Evolutionary conservation across 495 filamentous ascomycete genomes (phyloP).

Genomic region (Cercophora samala): DNA sequence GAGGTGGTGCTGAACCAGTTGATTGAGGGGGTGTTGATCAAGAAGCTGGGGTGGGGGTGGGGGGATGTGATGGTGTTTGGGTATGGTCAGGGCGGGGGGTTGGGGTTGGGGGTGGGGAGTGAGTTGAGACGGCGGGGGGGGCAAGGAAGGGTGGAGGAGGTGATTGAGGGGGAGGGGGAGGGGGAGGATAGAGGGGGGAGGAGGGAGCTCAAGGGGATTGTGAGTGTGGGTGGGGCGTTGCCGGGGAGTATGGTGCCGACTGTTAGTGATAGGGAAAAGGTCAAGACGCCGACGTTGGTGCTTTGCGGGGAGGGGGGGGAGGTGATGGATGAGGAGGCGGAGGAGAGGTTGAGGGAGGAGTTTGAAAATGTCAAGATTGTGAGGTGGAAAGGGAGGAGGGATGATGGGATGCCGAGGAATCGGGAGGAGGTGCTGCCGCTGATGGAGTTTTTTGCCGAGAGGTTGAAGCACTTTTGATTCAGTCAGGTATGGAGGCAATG

Average conservation of each 20-base stretch:
- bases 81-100: slow-evolving; percentile 84
- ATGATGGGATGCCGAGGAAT: slow-evolving; percentile 79
- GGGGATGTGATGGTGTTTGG: slow-evolving; percentile 76
- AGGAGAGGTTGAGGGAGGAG: slow-evolving; percentile 57
- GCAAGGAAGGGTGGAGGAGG: slow-evolving; percentile 18
- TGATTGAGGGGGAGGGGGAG: slow-evolving; percentile 9
- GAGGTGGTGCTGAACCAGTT: slow-evolving; percentile 53
- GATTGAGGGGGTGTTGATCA: slow-evolving; percentile 57
- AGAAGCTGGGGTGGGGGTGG: slow-evolving; percentile 65
- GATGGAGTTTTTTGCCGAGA: slow-evolving; percentile 86
- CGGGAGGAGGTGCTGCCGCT: slow-evolving; percentile 87
- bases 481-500: too few species aligned
- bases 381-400: slow-evolving; percentile 61
- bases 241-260: slow-evolving; percentile 52
- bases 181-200: not conserved
- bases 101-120: slow-evolving; percentile 54
- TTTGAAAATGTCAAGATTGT: slow-evolving; percentile 73
- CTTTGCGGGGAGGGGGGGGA: slow-evolving; percentile 63
- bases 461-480: slow-evolving; percentile 45
- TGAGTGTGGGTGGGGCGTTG: slow-evolving; percentile 74
- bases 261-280: slow-evolving; percentile 45
- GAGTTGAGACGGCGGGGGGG: slow-evolving; percentile 33
- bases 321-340: slow-evolving; percentile 58
- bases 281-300: slow-evolving; percentile 70
- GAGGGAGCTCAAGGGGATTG: slow-evolving; percentile 54